Base-by-base conservation (phyloP, 352 stramenopile species). In the Pythium myriotylum region DNA sequence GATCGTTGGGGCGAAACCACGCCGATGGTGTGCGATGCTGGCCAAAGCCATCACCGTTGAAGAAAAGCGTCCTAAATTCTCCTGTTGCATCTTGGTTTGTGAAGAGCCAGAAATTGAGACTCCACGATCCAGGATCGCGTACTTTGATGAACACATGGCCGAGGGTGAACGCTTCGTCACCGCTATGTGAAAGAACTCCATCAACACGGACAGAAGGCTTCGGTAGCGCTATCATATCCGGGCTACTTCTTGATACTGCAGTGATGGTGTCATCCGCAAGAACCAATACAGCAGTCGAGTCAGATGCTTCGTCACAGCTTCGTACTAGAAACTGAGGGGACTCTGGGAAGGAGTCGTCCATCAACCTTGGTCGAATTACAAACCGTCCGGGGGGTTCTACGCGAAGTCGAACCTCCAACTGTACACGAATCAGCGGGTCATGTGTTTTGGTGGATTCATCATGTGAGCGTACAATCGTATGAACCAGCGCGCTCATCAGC, bases 1-100 rank as follows among this genome's bases (percentile, higher is more conserved):
- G 76, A 33, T 86, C 74, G 35, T 86, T 46, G 0, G 89, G 89
- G n/a, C 83, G 72, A 56, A 92, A 84, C 86, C 89, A 97, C 6
- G 73, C 79, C 0, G 85, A 94, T 2, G 89, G 85, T 3, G 88
- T 97, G 37, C 89, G 83, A 33, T 88, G 77, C 37, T 90, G 62
- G 3, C 68, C 50, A 2, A 68, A 46, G 35, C 85, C 85, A 42
- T 90, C 61, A 23, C 88, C 89, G 56, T 96, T 89, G 67, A 93
- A 97, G 37, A 96, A 84, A 7, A 97, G 59, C 10, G 83, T 82
- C 14, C 86, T 73, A 49, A 90, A 86, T 22, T 29, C 61, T 0
- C 78, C 85, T 0, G 79, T 94, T 10, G 81, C 53, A 24, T 86
- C 59, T 52, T 89, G 64, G 0, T 62, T 73, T 13, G 79, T 74